A percentile compares a stretch with the other conserved stretches of the same genome.
phyloP scores from a whole-genome alignment of 352 stramenopile species.

The Plasmopara viticola region DNA sequence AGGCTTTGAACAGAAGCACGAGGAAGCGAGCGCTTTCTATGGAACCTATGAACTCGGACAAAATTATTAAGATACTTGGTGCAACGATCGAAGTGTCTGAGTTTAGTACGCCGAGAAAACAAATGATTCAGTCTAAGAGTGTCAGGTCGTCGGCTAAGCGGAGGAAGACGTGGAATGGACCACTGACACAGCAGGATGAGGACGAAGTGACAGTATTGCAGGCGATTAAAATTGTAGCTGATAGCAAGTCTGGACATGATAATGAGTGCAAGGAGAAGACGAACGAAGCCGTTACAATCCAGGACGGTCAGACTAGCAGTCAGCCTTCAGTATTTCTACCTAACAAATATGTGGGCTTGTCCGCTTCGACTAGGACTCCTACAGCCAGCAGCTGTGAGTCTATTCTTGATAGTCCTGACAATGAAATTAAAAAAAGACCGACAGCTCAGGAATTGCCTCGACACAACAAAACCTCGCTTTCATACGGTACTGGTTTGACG shows the following conservation, averaged over 20 bases:
- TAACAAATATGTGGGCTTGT: neutral
- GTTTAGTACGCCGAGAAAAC: constrained; percentile 20
- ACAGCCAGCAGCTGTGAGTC: constrained; percentile 8
- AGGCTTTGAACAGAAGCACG: constrained; percentile 8
- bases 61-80: constrained; percentile 49
- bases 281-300: constrained; percentile 15
- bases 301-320: constrained; percentile 17
- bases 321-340: constrained; percentile 2
- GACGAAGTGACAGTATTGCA: constrained; percentile 23
- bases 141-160: constrained; percentile 23
- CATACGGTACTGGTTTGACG: constrained; percentile 21
- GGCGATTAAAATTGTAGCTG: constrained; percentile 27
- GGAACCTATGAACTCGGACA: constrained; percentile 59
- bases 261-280: constrained; percentile 3
- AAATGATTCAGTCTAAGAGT: constrained; percentile 16
- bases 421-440: constrained; percentile 5
- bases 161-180: constrained; percentile 25
- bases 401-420: constrained; percentile 8
- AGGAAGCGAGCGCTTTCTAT: constrained; percentile 57
- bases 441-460: constrained; percentile 27
- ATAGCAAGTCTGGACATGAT: constrained; percentile 34
- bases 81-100: constrained; percentile 9
- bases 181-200: constrained; percentile 21
- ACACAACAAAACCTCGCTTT: constrained; percentile 16
- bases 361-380: constrained; percentile 10